Evolutionary conservation across 1,284 basidiomycete species (phyloP).

Genomic region (Tilletiopsis washingtonensis): DNA sequence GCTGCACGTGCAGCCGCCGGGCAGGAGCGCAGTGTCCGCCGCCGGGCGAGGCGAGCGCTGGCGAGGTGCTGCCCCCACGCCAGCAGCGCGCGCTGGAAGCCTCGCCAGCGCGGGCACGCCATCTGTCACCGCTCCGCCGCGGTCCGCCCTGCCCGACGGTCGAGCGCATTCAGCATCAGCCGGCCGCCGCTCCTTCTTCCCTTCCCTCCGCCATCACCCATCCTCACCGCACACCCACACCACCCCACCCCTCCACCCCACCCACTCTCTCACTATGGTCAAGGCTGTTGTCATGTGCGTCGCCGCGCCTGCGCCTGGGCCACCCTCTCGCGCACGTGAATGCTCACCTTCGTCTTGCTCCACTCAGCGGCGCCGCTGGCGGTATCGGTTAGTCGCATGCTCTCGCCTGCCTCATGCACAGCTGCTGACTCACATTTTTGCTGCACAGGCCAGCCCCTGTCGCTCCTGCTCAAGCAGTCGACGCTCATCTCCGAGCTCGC

Average conservation of each 20-base stretch:
- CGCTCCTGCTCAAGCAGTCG: slow-evolving; percentile 80
- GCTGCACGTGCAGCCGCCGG: too few relatives aligned
- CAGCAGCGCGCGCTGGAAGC: too few relatives aligned
- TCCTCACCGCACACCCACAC: slow-evolving; percentile 3
- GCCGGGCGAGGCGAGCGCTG: too few relatives aligned
- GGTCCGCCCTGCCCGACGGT: too few relatives aligned
- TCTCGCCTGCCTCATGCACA: neutral
- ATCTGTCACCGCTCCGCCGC: too few relatives aligned
- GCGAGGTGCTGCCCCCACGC: too few relatives aligned
- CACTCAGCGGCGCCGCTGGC: slow-evolving; percentile 35
- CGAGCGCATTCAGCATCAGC: too few relatives aligned
- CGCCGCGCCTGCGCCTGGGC: neutral
- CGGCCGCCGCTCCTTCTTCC: too few relatives aligned
- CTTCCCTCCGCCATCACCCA: too few relatives aligned
- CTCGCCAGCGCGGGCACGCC: too few relatives aligned
- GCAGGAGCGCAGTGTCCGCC: too few relatives aligned
- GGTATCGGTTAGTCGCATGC: slow-evolving; percentile 37
- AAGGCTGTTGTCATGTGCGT: slow-evolving; percentile 42
- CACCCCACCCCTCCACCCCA: neutral
- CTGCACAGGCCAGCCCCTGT: slow-evolving; percentile 69
- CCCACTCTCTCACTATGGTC: slow-evolving; percentile 20
- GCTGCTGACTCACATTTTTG: neutral
- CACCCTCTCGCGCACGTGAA: too few relatives aligned
- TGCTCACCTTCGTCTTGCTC: neutral
- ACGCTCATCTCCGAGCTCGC: slow-evolving; percentile 64